Conservation (phyloP, 371 early-diverging fungal genomes). For the Mucor racemosus region DNA sequence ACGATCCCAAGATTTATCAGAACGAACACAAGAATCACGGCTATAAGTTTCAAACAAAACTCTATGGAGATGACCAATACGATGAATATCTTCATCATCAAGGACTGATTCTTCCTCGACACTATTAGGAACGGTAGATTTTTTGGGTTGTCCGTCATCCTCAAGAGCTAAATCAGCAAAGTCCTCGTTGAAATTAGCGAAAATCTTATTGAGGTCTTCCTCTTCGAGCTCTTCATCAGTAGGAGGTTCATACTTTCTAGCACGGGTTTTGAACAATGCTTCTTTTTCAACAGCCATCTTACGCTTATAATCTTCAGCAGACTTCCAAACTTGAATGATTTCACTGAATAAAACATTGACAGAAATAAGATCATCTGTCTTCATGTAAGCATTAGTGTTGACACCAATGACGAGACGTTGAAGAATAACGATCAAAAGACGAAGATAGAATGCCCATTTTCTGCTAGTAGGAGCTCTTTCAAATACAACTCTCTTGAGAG, state of each 20-base stretch:
- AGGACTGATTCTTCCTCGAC: conserved; percentile 63
- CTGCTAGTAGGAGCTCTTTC: conserved; percentile 53
- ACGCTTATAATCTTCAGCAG: conserved; percentile 71
- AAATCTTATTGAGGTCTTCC: conserved; percentile 69
- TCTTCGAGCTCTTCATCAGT: conserved; percentile 80
- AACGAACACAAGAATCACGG: conserved; percentile 23
- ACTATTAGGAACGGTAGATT: conserved; percentile 17
- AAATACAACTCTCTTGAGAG: conserved; percentile 58
- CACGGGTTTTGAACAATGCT: conserved; percentile 75
- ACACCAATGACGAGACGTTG: conserved; percentile 57
- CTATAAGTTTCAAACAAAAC: conserved; percentile 38
- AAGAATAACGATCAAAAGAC: conserved; percentile 64
- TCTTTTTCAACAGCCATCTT: conserved; percentile 74
- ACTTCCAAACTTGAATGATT: conserved; percentile 74
- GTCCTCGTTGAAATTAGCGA: conserved; percentile 78
- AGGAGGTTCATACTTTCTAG: conserved; percentile 63
- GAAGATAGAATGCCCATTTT: conserved; percentile 70
- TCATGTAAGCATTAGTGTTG: conserved; percentile 61
- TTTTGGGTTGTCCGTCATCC: conserved; percentile 24
- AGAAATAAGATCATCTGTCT: conserved; percentile 52
- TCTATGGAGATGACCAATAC: conserved; percentile 54
- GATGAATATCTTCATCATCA: conserved; percentile 57
- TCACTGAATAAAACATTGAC: conserved; percentile 65
- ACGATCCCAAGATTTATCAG: conserved; percentile 29
- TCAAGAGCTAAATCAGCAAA: conserved; percentile 50